Evolutionary conservation across 177 flowering plant species (phyloP), one percentile per base, ranked within the genome.

Genomic region (Vitis hybrid): DNA sequence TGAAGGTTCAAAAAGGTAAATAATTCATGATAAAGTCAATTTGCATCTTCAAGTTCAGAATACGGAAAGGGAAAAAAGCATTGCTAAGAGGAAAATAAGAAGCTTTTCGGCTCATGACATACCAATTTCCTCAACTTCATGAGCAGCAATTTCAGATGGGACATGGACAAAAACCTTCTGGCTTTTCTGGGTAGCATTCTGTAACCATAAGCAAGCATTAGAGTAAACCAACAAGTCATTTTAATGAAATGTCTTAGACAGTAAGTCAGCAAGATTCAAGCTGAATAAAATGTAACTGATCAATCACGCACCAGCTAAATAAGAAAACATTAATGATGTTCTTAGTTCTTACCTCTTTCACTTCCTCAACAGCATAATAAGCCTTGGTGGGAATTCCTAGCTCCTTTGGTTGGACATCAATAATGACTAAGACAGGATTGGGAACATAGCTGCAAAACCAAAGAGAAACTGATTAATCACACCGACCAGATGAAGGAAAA

Each of bases 71-170:
- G n/a, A 60, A 16, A 46, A n/a, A 6, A 35, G 24, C 24, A 21
- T 21, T 16, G 5, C 15, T 19, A 4, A 13, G 68, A 14, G 21
- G 12, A 51, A 56, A 69, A 21, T 21, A 21, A 21, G 24, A 21
- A 21, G 24, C 24, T 21, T 48, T 58, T 24, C 30, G 52, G 14
- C 40, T 4, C 56, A 70, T 15, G 59, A 51, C 81, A 24, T 84
- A 93, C 98, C 98, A 61, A 96, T 96, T 85, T 96, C 99, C 84
- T 96, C 99, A 35, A 96, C 99, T 78, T 96, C 99, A 81, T 96
- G 99, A 71, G 99, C 99, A 70, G 97, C 98, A 75, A 96, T 93
- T 82, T 93, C 99, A 19, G 99, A 93, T 58, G 88, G 91, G 11
- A 93, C 97, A 59, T 93, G 99, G 7, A 87, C 97, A 81, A 96